Evolutionary conservation across 352 stramenopile species (phyloP), one percentile per base, ranked within the genome.

Genomic region (Globisporangium heterothallicum): DNA sequence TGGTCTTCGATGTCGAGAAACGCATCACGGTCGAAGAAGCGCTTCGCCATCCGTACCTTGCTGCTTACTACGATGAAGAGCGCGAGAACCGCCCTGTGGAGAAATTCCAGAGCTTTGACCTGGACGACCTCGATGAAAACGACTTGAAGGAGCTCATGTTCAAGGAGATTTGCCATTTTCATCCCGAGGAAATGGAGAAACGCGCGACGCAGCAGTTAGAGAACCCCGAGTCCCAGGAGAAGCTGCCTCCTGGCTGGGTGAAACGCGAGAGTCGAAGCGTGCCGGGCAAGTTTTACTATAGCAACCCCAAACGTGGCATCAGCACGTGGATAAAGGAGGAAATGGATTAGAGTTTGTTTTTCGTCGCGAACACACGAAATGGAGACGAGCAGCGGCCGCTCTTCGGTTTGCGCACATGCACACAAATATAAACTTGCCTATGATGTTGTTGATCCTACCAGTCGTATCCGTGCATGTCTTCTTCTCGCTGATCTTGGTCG

Each of bases 1-100:
- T 94, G 21, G 74, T 92, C 21, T 94, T 94, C 57, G 94, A 99
- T 69, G 96, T 98, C 32, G 83, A 90, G 40, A 93, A 97, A 68
- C 88, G 97, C 41, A 97, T 98, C 46, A 97, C 88, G 19, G 96
- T 99, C 14, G 76, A 97, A 49, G 84, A 98, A 54, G 96, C 97
- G 43, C 68, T 99, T 30, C 79, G 83, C 18, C 96, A 99, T 71
- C 93, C 96, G 18, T 99, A 99, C 70, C 82, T 99, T 42, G 73
- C 86, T 0, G 78, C 77, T 42, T 94, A 92, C 59, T 94, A 91
- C 58, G 80, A 91, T 21, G 79, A 85, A 42, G 78, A 88, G 56
- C 72, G 69, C 7, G 79, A 92, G 42, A 80, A 68, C 41, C 63
- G 61, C 1, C 68, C 62, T 1, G 81, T 92, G n/a, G 81, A 92